A percentile compares a stretch with the other conserved stretches of the same genome.
Conservation (phyloP, 805 yeast genomes). For the Spathaspora passalidarum region DNA sequence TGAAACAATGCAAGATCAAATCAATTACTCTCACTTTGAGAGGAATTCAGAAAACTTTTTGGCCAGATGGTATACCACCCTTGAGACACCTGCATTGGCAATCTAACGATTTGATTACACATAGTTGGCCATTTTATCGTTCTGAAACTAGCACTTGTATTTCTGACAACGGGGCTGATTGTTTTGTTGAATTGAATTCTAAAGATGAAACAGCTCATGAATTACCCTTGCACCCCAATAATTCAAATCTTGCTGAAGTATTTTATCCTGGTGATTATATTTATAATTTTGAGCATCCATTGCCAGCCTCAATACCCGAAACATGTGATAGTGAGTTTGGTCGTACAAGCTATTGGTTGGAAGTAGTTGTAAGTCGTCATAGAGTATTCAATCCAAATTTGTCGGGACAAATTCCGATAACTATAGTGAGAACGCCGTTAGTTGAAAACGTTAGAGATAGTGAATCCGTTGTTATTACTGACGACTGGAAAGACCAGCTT, state of each 20-base stretch:
- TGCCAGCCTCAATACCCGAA: constrained; percentile 82
- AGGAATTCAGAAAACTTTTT: constrained; percentile 77
- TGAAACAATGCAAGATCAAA: constrained; percentile 71
- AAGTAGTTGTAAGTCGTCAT: constrained; percentile 65
- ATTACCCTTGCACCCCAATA: neutral
- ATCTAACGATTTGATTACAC: constrained; percentile 61
- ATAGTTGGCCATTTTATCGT: constrained; percentile 78
- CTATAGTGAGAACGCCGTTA: constrained; percentile 70
- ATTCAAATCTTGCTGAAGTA: constrained; percentile 17
- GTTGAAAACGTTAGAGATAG: constrained; percentile 80
- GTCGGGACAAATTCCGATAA: constrained; percentile 58
- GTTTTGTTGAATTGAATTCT: constrained; percentile 25
- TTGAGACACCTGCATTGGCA: constrained; percentile 67
- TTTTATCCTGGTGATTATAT: constrained; percentile 76
- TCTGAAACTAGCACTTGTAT: constrained; percentile 13
- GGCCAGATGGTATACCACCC: constrained; percentile 99
- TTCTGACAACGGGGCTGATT: constrained; percentile 46
- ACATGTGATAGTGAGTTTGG: constrained; percentile 79
- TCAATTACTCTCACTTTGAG: constrained; percentile 56
- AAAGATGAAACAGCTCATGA: constrained; percentile 1
- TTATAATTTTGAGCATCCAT: constrained; percentile 86
- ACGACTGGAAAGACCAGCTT: constrained; percentile 92
- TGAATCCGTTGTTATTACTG: constrained; percentile 86
- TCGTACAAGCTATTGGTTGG: constrained; percentile 64
- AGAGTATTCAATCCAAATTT: constrained; percentile 87